Conservation (phyloP, 176 grass and related monocot species). For the Carex myosuroides region DNA sequence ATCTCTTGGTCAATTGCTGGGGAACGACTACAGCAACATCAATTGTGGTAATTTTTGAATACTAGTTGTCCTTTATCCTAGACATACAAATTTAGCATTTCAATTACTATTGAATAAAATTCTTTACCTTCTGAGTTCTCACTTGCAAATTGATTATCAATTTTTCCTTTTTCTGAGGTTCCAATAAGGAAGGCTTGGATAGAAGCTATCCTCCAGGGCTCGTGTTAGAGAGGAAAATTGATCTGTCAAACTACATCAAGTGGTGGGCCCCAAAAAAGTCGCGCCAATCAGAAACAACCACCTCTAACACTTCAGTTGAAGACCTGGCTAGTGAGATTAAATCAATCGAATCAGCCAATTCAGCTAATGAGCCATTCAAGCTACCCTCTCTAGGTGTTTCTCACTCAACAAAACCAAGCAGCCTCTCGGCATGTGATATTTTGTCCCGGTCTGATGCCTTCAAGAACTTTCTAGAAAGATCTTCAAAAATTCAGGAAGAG, state of each 20-base stretch:
- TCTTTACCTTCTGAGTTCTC: neutral
- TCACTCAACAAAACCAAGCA: constrained; percentile 37
- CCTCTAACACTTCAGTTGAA: constrained; percentile 31
- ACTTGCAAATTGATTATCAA: constrained; percentile 24
- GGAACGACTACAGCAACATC: constrained; percentile 54
- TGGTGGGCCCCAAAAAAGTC: constrained; percentile 92
- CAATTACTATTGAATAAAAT: neutral
- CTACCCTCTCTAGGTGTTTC: constrained; percentile 64
- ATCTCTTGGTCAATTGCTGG: constrained; percentile 72
- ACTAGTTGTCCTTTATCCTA: neutral
- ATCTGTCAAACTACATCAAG: constrained; percentile 94
- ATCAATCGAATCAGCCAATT: constrained; percentile 66
- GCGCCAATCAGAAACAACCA: constrained; percentile 53
- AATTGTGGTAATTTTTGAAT: constrained; percentile 44
- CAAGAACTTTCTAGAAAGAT: constrained; percentile 70
- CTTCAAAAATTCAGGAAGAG: constrained; percentile 45
- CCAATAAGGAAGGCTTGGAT: constrained; percentile 66
- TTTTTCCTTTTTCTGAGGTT: constrained; percentile 42
- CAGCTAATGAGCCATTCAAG: constrained; percentile 71
- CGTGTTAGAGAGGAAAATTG: constrained; percentile 76
- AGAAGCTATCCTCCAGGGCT: constrained; percentile 55
- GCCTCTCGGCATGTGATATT: constrained; percentile 52
- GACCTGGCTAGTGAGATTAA: constrained; percentile 67
- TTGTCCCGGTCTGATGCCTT: constrained; percentile 78
- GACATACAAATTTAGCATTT: constrained; percentile 15